Percentiles rank a stretch among this genome's conserved stretches.
Evolutionary conservation across 1,284 basidiomycete species (phyloP).

Genomic region (Inonotus obliquus): DNA sequence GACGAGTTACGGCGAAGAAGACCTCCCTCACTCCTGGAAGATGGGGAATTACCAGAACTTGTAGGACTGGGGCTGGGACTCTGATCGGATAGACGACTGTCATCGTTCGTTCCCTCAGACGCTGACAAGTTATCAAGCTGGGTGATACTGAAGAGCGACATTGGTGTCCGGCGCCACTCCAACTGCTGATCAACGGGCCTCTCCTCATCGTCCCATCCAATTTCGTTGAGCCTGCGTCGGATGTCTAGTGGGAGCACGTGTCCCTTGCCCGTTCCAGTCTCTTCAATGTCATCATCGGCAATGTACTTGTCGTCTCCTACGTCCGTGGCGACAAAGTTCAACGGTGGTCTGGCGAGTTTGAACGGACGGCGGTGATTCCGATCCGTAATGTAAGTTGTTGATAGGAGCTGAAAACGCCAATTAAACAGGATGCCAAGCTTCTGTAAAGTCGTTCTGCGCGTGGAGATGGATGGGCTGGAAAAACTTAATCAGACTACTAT

Average conservation of each 20-base stretch:
- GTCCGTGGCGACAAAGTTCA: constrained; percentile 66
- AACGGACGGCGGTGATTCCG: constrained; percentile 57
- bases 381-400: constrained; percentile 56
- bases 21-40: constrained; percentile 25
- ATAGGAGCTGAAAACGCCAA: constrained; percentile 62
- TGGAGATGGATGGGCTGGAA: constrained; percentile 40
- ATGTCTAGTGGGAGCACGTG: constrained; percentile 53
- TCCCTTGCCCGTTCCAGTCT: constrained; percentile 40
- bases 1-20: constrained; percentile 53
- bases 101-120: constrained; percentile 18
- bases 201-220: constrained; percentile 65
- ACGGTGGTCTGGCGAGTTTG: constrained; percentile 56
- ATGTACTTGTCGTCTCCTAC: constrained; percentile 58
- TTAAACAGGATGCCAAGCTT: constrained; percentile 51
- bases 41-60: constrained; percentile 34
- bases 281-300: constrained; percentile 47
- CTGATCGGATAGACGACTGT: constrained; percentile 15
- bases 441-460: constrained; percentile 45
- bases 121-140: constrained; percentile 42
- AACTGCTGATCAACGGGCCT: constrained; percentile 47
- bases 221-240: constrained; percentile 57
- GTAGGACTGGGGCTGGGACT: constrained; percentile 29
- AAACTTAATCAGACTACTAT: background rate
- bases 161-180: constrained; percentile 56
- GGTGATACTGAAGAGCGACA: constrained; percentile 53